These are phyloP conservation scores for Myxozyma neotropica DNA, from an alignment of 805 yeast genomes.

Conservation along the genomic window DNA sequence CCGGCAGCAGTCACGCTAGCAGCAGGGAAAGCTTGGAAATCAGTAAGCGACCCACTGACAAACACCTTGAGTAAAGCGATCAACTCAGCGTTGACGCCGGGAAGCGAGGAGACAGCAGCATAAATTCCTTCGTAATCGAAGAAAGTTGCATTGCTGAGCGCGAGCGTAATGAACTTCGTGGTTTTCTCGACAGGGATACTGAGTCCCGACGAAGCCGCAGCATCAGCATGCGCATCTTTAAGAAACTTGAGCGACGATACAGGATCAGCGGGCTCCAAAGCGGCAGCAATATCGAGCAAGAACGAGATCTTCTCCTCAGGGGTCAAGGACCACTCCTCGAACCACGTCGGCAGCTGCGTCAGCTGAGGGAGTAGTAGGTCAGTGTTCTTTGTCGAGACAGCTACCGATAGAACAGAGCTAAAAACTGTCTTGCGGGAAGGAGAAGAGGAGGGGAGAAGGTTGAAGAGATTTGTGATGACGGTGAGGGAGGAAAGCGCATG, in stretches of 20 bases:
- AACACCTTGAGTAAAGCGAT: constrained; percentile 39
- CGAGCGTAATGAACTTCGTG: constrained; percentile 14
- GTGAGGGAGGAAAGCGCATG: constrained; percentile 20
- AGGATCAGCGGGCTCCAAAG: constrained; percentile 22
- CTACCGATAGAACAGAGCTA: constrained; percentile 41
- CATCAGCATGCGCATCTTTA: constrained; percentile 34
- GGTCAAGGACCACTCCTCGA: constrained; percentile 43
- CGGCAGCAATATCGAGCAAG: constrained; percentile 37
- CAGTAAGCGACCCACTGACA: constrained; percentile 30
- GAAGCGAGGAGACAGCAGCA: background rate
- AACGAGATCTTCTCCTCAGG: constrained; percentile 37
- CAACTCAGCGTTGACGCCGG: constrained; percentile 31
- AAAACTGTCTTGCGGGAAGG: constrained; percentile 42
- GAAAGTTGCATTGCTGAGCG: constrained; percentile 18
- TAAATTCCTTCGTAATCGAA: constrained; percentile 23
- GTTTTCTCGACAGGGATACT: constrained; percentile 8
- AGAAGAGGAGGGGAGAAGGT: constrained; percentile 41
- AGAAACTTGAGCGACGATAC: constrained; percentile 33
- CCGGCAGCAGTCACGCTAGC: constrained; percentile 12
- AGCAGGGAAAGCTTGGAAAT: constrained; percentile 20
- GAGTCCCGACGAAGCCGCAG: constrained; percentile 20
- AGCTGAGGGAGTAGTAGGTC: constrained; percentile 45
- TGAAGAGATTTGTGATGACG: constrained; percentile 47
- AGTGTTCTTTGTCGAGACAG: constrained; percentile 42
- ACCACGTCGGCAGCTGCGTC: constrained; percentile 44